phyloP scores from a whole-genome alignment of 73 alveolate genomes.

The Stentor roeselii region DNA sequence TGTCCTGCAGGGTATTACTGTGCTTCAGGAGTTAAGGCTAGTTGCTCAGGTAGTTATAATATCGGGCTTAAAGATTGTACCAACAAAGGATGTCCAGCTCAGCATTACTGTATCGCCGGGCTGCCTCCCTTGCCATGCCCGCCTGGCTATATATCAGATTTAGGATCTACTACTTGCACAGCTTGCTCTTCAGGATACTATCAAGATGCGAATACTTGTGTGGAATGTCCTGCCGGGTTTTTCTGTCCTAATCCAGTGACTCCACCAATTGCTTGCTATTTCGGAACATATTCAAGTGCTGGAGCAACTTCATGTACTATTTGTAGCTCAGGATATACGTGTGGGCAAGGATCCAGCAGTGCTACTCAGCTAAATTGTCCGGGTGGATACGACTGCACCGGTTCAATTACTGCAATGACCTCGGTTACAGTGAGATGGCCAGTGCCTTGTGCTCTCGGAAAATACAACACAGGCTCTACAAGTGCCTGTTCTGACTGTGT shows the following conservation, averaged over 20 bases:
- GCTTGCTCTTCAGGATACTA: conserved; percentile 52
- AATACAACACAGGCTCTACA: conserved; percentile 29
- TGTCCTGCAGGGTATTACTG: conserved; percentile 51
- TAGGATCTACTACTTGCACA: conserved; percentile 32
- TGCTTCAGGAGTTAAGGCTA: background rate
- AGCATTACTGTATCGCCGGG: conserved; percentile 22
- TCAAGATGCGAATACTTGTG: conserved; percentile 31
- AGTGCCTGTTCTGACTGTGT: conserved; percentile 51
- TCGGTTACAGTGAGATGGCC: conserved; percentile 6
- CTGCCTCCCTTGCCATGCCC: background rate
- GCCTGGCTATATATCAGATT: conserved; percentile 43
- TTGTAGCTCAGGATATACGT: background rate
- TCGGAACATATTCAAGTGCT: background rate
- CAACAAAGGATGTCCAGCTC: conserved; percentile 37
- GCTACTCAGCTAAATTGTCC: background rate
- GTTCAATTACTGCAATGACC: background rate
- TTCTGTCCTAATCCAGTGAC: conserved; percentile 39
- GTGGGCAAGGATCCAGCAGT: conserved; percentile 19
- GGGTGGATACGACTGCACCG: background rate
- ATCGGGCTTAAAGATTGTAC: conserved; percentile 15
- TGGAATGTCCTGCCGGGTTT: conserved; percentile 61
- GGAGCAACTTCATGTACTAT: background rate
- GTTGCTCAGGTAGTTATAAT: conserved; percentile 27
- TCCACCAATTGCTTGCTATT: background rate
- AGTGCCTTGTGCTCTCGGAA: conserved; percentile 19